Conservation (phyloP, 495 filamentous ascomycete genomes). For the Schizothecium vesticola region DNA sequence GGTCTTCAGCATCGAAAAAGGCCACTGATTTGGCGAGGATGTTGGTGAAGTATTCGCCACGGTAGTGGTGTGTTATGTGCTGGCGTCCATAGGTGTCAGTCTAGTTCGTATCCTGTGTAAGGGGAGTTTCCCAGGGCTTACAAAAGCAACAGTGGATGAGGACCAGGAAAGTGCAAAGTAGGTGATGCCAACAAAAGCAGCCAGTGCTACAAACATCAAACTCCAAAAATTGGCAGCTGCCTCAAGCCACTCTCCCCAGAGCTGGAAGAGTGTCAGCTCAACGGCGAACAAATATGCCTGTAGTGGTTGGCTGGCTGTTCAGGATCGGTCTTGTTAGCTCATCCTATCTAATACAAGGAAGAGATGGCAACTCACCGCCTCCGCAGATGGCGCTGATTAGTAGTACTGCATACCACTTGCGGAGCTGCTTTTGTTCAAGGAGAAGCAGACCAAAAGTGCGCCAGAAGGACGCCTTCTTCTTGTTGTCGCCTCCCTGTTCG, state of each 20-base stretch:
- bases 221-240: slow-evolving; percentile 54
- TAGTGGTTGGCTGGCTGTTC: slow-evolving; percentile 38
- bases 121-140: slow-evolving; percentile 19
- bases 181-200: slow-evolving; percentile 43
- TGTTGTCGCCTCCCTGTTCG: slow-evolving; percentile 12
- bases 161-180: slow-evolving; percentile 52
- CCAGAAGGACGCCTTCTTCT: slow-evolving; percentile 34
- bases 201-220: slow-evolving; percentile 59
- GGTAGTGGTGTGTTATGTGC: slow-evolving; percentile 48
- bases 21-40: slow-evolving; percentile 51
- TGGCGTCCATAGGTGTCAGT: slow-evolving; percentile 18
- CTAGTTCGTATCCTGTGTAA: background rate
- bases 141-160: slow-evolving; percentile 47
- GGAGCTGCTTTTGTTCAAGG: slow-evolving; percentile 42
- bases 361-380: slow-evolving; percentile 38
- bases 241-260: slow-evolving; percentile 35
- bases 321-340: background rate
- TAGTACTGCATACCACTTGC: slow-evolving; percentile 45
- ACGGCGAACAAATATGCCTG: slow-evolving; percentile 49
- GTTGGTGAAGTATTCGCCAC: slow-evolving; percentile 55
- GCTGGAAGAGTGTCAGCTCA: slow-evolving; percentile 45
- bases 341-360: slow-evolving; percentile 9
- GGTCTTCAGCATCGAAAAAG: slow-evolving; percentile 53
- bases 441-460: slow-evolving; percentile 42
- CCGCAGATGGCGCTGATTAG: slow-evolving; percentile 44